Conservation (phyloP, 1,284 basidiomycete species). For the Cryptococcus sp. region DNA sequence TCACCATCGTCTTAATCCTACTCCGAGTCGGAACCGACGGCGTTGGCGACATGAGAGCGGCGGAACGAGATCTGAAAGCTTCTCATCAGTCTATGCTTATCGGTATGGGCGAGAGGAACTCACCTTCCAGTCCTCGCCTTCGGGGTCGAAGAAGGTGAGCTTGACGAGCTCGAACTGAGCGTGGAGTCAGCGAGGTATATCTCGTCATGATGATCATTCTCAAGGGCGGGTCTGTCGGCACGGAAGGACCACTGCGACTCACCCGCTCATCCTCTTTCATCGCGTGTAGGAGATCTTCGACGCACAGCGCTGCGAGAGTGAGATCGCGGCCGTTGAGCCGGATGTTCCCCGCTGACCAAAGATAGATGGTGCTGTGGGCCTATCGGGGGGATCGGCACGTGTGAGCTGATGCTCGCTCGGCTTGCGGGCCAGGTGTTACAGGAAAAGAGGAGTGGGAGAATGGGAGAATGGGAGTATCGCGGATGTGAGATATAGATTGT, state of each 20-base stretch:
- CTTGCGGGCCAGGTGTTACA: neutral
- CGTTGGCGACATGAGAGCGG: slow-evolving; percentile 15
- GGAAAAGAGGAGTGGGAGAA: neutral
- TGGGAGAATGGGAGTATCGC: too few relatives aligned
- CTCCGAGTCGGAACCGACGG: slow-evolving; percentile 25
- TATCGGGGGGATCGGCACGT: slow-evolving; percentile 11
- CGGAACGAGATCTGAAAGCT: slow-evolving; percentile 34
- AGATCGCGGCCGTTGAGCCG: slow-evolving; percentile 39
- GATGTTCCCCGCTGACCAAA: slow-evolving; percentile 48
- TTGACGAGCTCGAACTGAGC: slow-evolving; percentile 39
- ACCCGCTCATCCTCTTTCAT: slow-evolving; percentile 37
- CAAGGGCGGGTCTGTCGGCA: neutral
- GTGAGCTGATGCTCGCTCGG: neutral
- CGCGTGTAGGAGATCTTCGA: slow-evolving; percentile 31
- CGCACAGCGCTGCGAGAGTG: slow-evolving; percentile 30
- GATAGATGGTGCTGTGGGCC: slow-evolving; percentile 33
- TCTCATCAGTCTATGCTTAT: too few relatives aligned
- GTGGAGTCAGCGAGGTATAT: neutral
- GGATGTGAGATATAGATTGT: neutral
- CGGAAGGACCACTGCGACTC: slow-evolving; percentile 11
- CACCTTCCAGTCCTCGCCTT: slow-evolving; percentile 49
- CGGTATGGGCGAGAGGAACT: neutral
- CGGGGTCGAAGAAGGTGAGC: slow-evolving; percentile 36
- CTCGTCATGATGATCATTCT: neutral
- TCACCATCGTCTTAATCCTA: slow-evolving; percentile 9